Evolutionary conservation across 108 stramenopile genomes (phyloP).

Genomic region (Pseudonitzschia delicatissima): DNA sequence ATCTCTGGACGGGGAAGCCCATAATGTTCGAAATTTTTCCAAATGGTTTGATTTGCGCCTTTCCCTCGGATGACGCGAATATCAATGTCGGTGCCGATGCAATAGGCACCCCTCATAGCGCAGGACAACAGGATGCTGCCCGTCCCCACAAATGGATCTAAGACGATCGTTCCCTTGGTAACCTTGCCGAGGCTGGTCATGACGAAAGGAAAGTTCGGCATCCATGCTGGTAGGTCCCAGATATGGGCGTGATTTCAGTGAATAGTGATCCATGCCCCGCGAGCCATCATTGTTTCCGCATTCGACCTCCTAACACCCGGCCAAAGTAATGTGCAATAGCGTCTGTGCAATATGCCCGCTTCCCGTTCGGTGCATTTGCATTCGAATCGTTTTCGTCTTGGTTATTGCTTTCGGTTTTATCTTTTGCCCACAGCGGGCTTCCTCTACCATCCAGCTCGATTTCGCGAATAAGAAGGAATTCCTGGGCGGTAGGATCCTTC

Average conservation of each 20-base stretch:
- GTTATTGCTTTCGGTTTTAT: neutral
- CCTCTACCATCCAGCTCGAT: constrained; percentile 62
- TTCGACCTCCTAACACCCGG: constrained; percentile 51
- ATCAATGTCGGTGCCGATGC: constrained; percentile 95
- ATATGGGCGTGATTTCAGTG: constrained; percentile 88
- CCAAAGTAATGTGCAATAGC: constrained; percentile 80
- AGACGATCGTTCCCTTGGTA: constrained; percentile 50
- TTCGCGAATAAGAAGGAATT: constrained; percentile 71
- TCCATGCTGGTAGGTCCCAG: constrained; percentile 99
- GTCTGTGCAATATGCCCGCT: constrained; percentile 55
- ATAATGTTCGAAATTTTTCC: constrained; percentile 87
- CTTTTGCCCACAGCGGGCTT: constrained; percentile 51
- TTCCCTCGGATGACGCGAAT: constrained; percentile 86
- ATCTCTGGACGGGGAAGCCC: constrained; percentile 88
- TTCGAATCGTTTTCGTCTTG: neutral
- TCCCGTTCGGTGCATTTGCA: neutral
- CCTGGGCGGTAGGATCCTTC: constrained; percentile 62
- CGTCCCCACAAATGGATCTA: constrained; percentile 98
- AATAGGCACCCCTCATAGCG: constrained; percentile 84
- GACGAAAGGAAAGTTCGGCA: constrained; percentile 87
- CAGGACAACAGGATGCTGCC: constrained; percentile 91
- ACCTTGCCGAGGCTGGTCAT: constrained; percentile 92
- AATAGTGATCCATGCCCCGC: constrained; percentile 71
- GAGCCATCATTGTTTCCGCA: constrained; percentile 39
- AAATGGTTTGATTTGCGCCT: constrained; percentile 60